These are phyloP conservation scores for Ormosia semicastrata DNA, from an alignment of 306 rosid genomes.

Conservation along the genomic window DNA sequence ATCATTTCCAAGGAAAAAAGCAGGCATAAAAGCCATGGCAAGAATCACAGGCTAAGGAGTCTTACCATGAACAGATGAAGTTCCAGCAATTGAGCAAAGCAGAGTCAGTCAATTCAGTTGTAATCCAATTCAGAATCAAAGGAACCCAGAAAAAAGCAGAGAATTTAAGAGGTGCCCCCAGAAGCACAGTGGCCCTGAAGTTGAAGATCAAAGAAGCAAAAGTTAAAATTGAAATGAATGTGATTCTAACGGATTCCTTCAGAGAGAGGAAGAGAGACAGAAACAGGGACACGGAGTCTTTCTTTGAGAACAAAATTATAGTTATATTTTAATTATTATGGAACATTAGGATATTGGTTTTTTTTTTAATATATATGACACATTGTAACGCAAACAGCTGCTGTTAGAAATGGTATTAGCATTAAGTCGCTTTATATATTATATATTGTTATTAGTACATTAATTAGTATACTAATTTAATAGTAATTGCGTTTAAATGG, in stretches of 20 bases:
- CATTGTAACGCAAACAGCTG: constrained; percentile 5
- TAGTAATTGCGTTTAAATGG: too few species aligned
- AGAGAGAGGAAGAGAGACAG: constrained; percentile 19
- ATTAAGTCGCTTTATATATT: constrained; percentile 16
- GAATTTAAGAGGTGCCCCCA: constrained; percentile 1
- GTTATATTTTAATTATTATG: constrained; percentile 6
- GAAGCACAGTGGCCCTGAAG: constrained; percentile 1
- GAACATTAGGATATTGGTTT: not conserved
- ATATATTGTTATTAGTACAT: too few species aligned
- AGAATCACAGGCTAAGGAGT: constrained; percentile 1
- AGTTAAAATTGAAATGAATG: constrained; percentile 19
- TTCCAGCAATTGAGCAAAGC: constrained; percentile 23
- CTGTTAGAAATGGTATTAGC: not conserved
- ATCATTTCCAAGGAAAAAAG: not conserved
- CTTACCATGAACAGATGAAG: constrained; percentile 43
- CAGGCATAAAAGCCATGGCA: too few species aligned
- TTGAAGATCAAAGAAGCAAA: constrained; percentile 29
- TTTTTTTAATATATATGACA: not conserved
- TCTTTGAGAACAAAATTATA: constrained; percentile 7
- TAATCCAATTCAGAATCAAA: constrained; percentile 31
- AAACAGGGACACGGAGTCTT: constrained; percentile 26
- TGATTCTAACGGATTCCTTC: constrained; percentile 36
- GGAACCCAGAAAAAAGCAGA: constrained; percentile 19
- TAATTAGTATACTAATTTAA: too few species aligned
- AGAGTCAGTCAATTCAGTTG: constrained; percentile 13